A percentile compares a stretch with the other conserved stretches of the same genome.
Evolutionary conservation across 495 filamentous ascomycete species (phyloP).

Genomic region (Daldinia concentrica): DNA sequence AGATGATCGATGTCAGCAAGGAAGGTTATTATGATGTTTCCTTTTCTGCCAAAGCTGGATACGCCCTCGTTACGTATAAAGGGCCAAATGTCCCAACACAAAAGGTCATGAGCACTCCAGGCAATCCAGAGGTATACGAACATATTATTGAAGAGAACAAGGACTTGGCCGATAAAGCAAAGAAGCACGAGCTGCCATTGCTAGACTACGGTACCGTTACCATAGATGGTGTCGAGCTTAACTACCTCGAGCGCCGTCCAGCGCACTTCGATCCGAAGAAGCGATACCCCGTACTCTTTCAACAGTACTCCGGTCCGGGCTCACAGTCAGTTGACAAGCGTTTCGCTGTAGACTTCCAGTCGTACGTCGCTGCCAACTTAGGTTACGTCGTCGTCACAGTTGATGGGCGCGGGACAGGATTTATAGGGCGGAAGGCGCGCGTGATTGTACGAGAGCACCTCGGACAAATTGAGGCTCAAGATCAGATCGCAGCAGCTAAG

Average conservation of each 20-base stretch:
- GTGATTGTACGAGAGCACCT: slow-evolving; percentile 84
- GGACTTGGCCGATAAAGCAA: slow-evolving; percentile 70
- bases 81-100: slow-evolving; percentile 93
- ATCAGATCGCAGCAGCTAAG: slow-evolving; percentile 92
- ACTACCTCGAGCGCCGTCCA: slow-evolving; percentile 89
- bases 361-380: slow-evolving; percentile 83
- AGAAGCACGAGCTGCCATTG: slow-evolving; percentile 82
- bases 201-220: slow-evolving; percentile 86
- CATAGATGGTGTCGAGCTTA: slow-evolving; percentile 73
- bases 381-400: slow-evolving; percentile 97
- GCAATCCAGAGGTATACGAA: slow-evolving; percentile 69
- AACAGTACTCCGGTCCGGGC: slow-evolving; percentile 89
- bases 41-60: slow-evolving; percentile 83
- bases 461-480: slow-evolving; percentile 83
- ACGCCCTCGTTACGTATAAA: slow-evolving; percentile 80
- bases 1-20: slow-evolving; percentile 78
- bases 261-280: slow-evolving; percentile 87
- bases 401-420: slow-evolving; percentile 92
- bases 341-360: slow-evolving; percentile 88
- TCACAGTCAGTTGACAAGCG: slow-evolving; percentile 85
- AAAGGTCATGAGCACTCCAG: slow-evolving; percentile 84
- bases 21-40: slow-evolving; percentile 87
- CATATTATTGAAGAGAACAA: slow-evolving; percentile 80
- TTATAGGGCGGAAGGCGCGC: slow-evolving; percentile 83
- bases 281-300: slow-evolving; percentile 93